A percentile compares a stretch with the other conserved stretches of the same genome.
Conservation (phyloP, 2,329 filamentous ascomycete species). For the Chaetomium sp. region DNA sequence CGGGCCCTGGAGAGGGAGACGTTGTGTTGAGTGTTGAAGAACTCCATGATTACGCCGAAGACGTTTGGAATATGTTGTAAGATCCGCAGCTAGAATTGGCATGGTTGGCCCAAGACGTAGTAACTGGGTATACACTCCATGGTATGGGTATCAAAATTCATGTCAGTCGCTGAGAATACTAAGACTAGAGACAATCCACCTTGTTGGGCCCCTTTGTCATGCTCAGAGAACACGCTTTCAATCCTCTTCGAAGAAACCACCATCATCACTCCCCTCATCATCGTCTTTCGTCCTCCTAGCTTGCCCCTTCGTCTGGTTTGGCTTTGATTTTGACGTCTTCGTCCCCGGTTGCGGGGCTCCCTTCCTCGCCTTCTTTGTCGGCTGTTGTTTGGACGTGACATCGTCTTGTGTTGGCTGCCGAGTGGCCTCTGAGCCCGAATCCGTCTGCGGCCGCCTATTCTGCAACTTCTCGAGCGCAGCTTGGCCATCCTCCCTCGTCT, state of each 20-base stretch:
- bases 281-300: neutral
- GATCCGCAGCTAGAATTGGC: too few relatives aligned
- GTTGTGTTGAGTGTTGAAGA: constrained; percentile 16
- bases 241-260: constrained; percentile 59
- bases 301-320: constrained; percentile 8
- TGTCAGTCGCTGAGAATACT: neutral
- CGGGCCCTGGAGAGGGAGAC: constrained; percentile 20
- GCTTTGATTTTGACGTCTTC: constrained; percentile 5
- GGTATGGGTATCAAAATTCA: constrained; percentile 33
- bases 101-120: too few relatives aligned
- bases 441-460: constrained; percentile 49
- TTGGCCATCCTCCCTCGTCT: constrained; percentile 60
- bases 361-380: constrained; percentile 21
- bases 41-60: constrained; percentile 13
- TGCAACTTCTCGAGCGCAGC: constrained; percentile 56
- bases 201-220: neutral
- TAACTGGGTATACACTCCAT: too few relatives aligned
- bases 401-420: neutral
- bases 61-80: neutral
- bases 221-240: neutral
- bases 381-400: neutral
- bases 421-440: neutral
- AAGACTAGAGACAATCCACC: neutral
- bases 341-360: neutral
- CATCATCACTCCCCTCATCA: constrained; percentile 48